phyloP scores from a whole-genome alignment of 345 rosid genomes.

The Durio zibethinus region DNA sequence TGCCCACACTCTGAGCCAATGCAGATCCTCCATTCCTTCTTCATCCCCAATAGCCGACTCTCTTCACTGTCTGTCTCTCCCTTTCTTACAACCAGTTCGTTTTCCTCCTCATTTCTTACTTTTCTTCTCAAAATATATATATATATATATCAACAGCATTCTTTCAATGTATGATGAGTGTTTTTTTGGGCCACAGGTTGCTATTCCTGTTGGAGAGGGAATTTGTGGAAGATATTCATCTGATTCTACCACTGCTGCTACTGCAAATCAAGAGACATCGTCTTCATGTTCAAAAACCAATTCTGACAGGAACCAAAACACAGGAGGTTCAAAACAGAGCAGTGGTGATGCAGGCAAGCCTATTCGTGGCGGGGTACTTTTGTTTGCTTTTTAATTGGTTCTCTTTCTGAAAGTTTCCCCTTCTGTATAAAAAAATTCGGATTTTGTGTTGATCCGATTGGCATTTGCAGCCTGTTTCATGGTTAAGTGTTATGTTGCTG shows the following conservation, averaged over 20 bases:
- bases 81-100: background rate
- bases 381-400: background rate
- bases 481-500: constrained; percentile 86
- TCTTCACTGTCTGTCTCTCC: background rate
- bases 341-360: constrained; percentile 57
- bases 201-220: constrained; percentile 16
- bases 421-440: background rate
- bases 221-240: constrained; percentile 37
- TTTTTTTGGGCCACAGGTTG: constrained; percentile 27
- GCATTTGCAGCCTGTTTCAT: constrained; percentile 72
- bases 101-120: background rate
- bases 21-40: background rate
- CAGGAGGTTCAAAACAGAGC: constrained; percentile 54
- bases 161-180: background rate
- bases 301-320: constrained; percentile 44
- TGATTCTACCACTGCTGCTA: constrained; percentile 25
- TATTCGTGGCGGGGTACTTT: constrained; percentile 87
- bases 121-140: background rate
- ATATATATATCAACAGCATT: no score
- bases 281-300: background rate
- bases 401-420: background rate
- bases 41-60: background rate
- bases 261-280: constrained; percentile 17
- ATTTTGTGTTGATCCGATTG: background rate
- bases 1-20: background rate